phyloP scores from a whole-genome alignment of 768 basidiomycete species.

The Auriculariales sp. region DNA sequence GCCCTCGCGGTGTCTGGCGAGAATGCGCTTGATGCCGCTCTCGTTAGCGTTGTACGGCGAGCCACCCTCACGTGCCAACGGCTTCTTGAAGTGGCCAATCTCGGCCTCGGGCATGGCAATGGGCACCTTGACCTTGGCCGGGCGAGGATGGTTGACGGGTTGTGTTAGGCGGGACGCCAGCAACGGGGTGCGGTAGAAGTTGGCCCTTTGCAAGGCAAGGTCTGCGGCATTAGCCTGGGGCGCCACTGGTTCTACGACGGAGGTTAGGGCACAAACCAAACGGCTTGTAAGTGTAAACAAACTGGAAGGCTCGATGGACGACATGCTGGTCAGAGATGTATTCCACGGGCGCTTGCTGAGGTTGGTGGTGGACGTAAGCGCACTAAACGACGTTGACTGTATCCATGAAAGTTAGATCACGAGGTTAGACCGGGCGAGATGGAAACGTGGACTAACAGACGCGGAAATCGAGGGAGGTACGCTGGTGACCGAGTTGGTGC shows the following conservation, averaged over 20 bases:
- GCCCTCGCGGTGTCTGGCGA: neutral
- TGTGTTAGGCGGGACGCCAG: conserved; percentile 42
- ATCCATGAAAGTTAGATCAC: neutral
- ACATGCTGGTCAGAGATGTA: neutral
- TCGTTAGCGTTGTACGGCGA: neutral
- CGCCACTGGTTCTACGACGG: neutral
- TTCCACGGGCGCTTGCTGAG: neutral
- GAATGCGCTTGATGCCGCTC: neutral
- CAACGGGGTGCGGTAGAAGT: conserved; percentile 68
- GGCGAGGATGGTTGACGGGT: conserved; percentile 50
- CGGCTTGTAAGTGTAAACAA: neutral
- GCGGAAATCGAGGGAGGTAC: neutral
- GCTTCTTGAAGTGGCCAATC: neutral
- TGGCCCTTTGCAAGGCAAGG: conserved; percentile 53
- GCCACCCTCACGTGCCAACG: neutral
- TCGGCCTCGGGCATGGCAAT: conserved; percentile 38
- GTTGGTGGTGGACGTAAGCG: neutral
- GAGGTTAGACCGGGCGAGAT: neutral
- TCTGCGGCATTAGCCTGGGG: conserved; percentile 35
- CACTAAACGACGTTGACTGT: neutral
- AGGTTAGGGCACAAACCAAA: neutral
- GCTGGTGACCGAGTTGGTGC: neutral
- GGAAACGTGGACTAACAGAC: neutral
- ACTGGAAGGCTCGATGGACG: neutral
- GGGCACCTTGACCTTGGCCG: conserved; percentile 26